Conservation (phyloP, 495 filamentous ascomycete species). For the Neurospora sp. region DNA sequence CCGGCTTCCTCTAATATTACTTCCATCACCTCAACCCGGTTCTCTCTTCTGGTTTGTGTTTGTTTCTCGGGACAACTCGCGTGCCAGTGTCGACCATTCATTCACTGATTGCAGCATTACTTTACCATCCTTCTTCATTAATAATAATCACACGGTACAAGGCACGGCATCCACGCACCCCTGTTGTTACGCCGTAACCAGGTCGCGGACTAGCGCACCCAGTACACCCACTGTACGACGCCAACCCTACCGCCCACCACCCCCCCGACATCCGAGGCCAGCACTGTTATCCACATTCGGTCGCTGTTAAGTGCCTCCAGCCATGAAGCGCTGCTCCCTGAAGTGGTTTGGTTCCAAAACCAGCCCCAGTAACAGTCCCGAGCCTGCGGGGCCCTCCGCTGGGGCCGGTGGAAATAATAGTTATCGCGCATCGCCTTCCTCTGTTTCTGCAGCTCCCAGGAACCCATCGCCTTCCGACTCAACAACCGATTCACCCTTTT, state of each 20-base stretch:
- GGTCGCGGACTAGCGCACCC: not conserved
- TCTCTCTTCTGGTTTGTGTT: not conserved
- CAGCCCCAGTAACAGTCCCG: constrained; percentile 16
- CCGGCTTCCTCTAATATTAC: not conserved
- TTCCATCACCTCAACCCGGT: not conserved
- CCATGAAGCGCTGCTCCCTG: constrained; percentile 20
- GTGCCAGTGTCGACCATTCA: not conserved
- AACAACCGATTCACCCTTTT: constrained; percentile 20
- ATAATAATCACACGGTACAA: not conserved
- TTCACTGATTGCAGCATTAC: not conserved
- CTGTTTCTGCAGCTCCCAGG: constrained; percentile 6
- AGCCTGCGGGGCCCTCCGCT: constrained; percentile 18
- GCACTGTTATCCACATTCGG: constrained; percentile 20
- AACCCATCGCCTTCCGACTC: not conserved
- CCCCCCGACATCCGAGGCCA: constrained; percentile 10
- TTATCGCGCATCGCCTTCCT: constrained; percentile 22
- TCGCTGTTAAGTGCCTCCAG: constrained; percentile 5
- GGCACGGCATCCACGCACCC: not conserved
- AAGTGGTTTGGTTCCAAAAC: constrained; percentile 22
- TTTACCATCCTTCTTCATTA: not conserved
- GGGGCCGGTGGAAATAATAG: constrained; percentile 20
- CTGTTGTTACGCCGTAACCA: not conserved
- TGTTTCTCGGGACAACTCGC: not conserved
- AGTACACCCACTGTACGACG: not conserved
- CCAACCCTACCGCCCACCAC: not conserved